Conservation (phyloP, 768 basidiomycete genomes). For the Lactarius psammicola region DNA sequence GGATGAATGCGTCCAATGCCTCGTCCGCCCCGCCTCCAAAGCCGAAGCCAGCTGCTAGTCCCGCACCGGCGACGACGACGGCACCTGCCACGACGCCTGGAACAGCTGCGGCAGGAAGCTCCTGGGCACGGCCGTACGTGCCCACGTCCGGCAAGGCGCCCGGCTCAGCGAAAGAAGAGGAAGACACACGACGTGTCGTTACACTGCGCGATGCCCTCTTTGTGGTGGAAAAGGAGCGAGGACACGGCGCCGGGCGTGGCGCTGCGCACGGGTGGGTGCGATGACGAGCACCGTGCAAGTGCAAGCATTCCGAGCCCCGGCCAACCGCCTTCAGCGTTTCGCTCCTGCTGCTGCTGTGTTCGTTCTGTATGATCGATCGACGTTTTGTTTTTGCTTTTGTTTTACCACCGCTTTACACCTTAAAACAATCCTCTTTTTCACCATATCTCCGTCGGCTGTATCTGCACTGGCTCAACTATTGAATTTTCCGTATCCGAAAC, state of each 20-base stretch:
- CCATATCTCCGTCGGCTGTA: background rate
- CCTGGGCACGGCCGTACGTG: conserved; percentile 66
- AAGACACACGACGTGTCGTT: conserved; percentile 57
- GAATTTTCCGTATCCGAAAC: background rate
- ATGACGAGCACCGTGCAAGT: background rate
- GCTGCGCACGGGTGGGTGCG: conserved; percentile 62
- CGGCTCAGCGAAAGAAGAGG: conserved; percentile 39
- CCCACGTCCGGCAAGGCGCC: conserved; percentile 47
- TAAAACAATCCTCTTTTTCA: background rate
- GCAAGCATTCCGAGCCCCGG: background rate
- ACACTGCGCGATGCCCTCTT: conserved; percentile 84
- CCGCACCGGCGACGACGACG: conserved; percentile 37
- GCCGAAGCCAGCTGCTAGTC: conserved; percentile 33
- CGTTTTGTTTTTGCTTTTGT: background rate
- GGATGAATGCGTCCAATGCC: conserved; percentile 75
- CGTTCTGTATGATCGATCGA: conserved; percentile 10
- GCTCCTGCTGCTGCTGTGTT: conserved; percentile 14
- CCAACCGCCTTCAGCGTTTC: conserved; percentile 3
- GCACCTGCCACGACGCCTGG: conserved; percentile 25
- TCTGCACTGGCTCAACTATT: background rate
- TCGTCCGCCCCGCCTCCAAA: conserved; percentile 41
- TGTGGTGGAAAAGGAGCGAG: conserved; percentile 77
- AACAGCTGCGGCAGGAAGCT: conserved; percentile 34
- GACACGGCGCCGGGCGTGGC: conserved; percentile 79
- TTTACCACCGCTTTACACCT: background rate